Evolutionary conservation across 257 asterid genomes (phyloP).

Genomic region (Lycium barbarum): DNA sequence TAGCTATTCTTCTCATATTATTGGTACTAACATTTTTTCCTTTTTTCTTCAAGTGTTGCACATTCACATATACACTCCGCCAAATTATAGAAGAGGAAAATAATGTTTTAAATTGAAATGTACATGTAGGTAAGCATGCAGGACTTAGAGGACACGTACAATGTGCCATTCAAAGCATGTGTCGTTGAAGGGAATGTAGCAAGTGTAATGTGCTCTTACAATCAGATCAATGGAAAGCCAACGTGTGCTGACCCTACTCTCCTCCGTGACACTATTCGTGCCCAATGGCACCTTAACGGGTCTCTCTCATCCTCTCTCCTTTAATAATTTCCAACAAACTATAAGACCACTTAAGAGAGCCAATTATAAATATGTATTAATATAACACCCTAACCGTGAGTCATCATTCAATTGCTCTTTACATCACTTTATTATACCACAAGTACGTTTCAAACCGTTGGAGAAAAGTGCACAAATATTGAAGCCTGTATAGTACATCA

Average conservation of each 20-base stretch:
- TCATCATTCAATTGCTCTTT: not conserved
- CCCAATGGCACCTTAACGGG: constrained; percentile 89
- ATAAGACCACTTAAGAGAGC: not conserved
- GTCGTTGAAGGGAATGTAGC: constrained; percentile 86
- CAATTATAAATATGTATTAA: not conserved
- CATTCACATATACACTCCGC: not conserved
- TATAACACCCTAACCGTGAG: not conserved
- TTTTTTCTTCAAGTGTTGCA: not conserved
- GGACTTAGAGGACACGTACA: constrained; percentile 89
- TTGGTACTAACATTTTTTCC: not conserved
- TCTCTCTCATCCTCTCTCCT: constrained; percentile 25
- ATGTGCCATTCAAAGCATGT: constrained; percentile 94
- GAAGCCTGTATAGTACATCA: not conserved
- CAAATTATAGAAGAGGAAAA: not conserved
- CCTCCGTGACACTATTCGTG: constrained; percentile 78
- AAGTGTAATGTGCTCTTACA: constrained; percentile 96
- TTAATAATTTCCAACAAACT: not conserved
- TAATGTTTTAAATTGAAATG: not conserved
- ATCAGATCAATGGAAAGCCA: constrained; percentile 91
- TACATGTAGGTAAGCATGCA: constrained; percentile 73
- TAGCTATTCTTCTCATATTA: not conserved
- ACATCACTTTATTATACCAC: not conserved
- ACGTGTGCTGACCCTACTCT: constrained; percentile 89
- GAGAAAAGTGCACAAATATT: not conserved
- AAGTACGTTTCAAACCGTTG: not conserved